Conservation (phyloP, 73 alveolate genomes). For the Uronychia setigera region DNA sequence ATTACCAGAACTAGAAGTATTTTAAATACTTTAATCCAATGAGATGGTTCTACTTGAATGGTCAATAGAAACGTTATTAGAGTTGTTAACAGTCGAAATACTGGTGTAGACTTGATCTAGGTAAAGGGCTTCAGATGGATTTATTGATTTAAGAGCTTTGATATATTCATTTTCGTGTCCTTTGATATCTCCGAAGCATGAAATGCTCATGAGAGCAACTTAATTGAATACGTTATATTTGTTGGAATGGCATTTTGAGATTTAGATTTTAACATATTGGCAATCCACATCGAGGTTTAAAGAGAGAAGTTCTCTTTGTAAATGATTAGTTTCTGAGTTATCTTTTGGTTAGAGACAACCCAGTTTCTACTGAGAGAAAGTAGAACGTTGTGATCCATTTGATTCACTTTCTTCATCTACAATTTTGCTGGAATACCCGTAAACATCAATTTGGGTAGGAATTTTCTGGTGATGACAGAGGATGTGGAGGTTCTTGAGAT, state of each 20-base stretch:
- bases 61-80: neutral
- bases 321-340: neutral
- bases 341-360: neutral
- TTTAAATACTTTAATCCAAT: neutral
- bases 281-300: neutral
- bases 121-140: slow-evolving; percentile 16
- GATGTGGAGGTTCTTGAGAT: neutral
- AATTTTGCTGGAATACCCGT: neutral
- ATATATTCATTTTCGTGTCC: slow-evolving; percentile 7
- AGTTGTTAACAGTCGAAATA: neutral
- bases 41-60: neutral
- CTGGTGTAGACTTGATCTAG: neutral
- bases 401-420: neutral
- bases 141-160: neutral
- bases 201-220: slow-evolving; percentile 3
- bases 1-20: neutral
- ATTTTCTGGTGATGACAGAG: slow-evolving; percentile 7
- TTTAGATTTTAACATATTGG: neutral
- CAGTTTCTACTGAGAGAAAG: neutral
- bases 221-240: slow-evolving; percentile 7
- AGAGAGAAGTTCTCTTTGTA: neutral
- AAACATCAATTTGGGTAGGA: slow-evolving; percentile 1
- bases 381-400: neutral
- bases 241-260: neutral
- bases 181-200: slow-evolving; percentile 6